Percentiles rank a stretch among this genome's conserved stretches.
Evolutionary conservation across 768 basidiomycete species (phyloP).

Genomic region (Hericium erinaceus): DNA sequence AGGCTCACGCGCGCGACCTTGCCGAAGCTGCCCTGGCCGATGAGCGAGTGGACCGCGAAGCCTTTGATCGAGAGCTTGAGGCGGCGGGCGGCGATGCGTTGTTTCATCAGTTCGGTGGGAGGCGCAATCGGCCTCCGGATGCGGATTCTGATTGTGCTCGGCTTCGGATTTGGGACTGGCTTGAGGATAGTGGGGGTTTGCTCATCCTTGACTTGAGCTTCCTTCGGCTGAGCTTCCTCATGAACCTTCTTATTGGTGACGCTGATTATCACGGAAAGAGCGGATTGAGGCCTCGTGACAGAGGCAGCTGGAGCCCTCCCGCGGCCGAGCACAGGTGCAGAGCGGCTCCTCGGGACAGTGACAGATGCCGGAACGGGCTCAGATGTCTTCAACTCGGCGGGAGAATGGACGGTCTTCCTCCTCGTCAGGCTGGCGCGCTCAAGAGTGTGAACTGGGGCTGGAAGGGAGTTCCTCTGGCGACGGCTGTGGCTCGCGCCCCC

Average conservation of each 20-base stretch:
- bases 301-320: background rate
- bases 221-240: background rate
- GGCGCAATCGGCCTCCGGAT: background rate
- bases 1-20: conserved; percentile 15
- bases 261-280: background rate
- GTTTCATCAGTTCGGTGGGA: too few relatives aligned
- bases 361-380: background rate
- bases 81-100: too few relatives aligned
- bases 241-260: background rate
- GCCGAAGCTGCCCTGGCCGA: conserved; percentile 8
- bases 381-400: background rate
- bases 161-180: background rate
- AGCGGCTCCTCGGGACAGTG: background rate
- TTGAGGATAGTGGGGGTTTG: too few relatives aligned
- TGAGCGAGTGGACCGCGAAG: background rate
- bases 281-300: background rate
- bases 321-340: background rate
- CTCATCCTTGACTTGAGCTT: too few relatives aligned
- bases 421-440: background rate
- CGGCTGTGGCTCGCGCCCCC: too few relatives aligned
- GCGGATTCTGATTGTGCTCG: background rate
- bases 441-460: background rate
- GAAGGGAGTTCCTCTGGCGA: too few relatives aligned
- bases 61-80: background rate
- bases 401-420: background rate